A percentile compares a stretch with the other conserved stretches of the same genome.
Conservation (phyloP, 345 rosid genomes). For the Zanthoxylum bungeanum region DNA sequence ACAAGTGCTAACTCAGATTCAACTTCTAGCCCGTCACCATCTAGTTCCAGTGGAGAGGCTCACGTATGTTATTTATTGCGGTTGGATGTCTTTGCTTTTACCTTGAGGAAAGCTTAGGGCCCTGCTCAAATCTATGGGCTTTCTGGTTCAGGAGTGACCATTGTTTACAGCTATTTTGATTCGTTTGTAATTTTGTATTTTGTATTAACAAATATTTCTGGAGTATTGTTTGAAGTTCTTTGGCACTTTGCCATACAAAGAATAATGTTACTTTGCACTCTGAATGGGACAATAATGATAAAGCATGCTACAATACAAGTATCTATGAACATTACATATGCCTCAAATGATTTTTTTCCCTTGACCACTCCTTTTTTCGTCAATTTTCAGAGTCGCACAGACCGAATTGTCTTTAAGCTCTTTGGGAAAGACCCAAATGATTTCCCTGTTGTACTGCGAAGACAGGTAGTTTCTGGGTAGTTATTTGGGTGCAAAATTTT, state of each 20-base stretch:
- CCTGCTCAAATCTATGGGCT: background rate
- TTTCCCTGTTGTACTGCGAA: conserved; percentile 44
- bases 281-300: background rate
- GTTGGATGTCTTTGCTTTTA: too few relatives aligned
- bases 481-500: conserved; percentile 5
- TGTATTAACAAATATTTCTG: background rate
- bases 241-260: background rate
- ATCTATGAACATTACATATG: background rate
- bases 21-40: conserved; percentile 56
- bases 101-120: background rate
- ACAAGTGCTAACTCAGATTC: conserved; percentile 48
- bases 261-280: background rate
- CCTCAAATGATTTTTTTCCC: conserved; percentile 11
- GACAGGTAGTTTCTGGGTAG: conserved; percentile 38
- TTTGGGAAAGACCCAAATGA: conserved; percentile 62
- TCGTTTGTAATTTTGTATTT: background rate
- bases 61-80: conserved; percentile 46
- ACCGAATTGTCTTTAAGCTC: conserved; percentile 54
- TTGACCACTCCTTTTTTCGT: conserved; percentile 12
- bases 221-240: background rate
- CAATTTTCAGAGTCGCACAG: conserved; percentile 52
- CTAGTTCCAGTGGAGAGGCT: conserved; percentile 61
- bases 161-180: background rate
- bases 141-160: conserved; percentile 2
- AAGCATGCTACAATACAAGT: background rate